Percentiles rank a stretch among this genome's conserved stretches.
These are phyloP conservation scores for Solanum corneliomulleri DNA, from an alignment of 257 asterid genomes.

Conservation along the genomic window DNA sequence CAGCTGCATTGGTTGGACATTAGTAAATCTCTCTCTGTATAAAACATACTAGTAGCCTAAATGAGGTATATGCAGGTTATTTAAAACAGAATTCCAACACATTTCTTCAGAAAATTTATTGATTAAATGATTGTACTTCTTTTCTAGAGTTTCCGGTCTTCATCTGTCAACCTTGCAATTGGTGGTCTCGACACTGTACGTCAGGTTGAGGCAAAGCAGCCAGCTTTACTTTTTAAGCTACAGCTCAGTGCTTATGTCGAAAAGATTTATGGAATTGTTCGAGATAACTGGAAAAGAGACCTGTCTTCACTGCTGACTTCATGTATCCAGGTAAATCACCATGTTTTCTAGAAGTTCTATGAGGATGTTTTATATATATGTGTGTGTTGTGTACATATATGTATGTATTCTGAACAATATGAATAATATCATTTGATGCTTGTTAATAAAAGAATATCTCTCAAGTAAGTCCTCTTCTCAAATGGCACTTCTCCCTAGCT, in stretches of 20 bases:
- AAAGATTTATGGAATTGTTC: constrained; percentile 73
- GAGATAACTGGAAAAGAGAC: constrained; percentile 67
- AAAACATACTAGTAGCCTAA: not conserved
- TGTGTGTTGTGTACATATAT: not conserved
- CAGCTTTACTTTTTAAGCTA: constrained; percentile 82
- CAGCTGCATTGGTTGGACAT: not conserved
- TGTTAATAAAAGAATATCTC: not conserved
- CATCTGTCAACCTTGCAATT: constrained; percentile 44
- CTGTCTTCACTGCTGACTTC: constrained; percentile 39
- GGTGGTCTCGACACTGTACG: constrained; percentile 60
- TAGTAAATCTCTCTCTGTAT: not conserved
- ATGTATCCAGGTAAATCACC: constrained; percentile 46
- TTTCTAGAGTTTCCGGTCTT: constrained; percentile 61
- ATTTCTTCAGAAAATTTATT: not conserved
- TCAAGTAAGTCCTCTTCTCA: not conserved
- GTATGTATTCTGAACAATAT: not conserved
- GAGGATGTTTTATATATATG: not conserved
- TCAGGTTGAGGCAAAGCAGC: constrained; percentile 79
- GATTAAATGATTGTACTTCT: not conserved
- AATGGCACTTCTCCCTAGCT: not conserved
- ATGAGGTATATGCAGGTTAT: not conserved
- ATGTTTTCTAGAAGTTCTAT: not conserved
- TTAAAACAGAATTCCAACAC: not conserved
- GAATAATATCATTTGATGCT: not conserved
- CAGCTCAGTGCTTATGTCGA: constrained; percentile 85